phyloP scores from a whole-genome alignment of 225 moss, liverwort and hornwort species.

The Polytrichum commune region DNA sequence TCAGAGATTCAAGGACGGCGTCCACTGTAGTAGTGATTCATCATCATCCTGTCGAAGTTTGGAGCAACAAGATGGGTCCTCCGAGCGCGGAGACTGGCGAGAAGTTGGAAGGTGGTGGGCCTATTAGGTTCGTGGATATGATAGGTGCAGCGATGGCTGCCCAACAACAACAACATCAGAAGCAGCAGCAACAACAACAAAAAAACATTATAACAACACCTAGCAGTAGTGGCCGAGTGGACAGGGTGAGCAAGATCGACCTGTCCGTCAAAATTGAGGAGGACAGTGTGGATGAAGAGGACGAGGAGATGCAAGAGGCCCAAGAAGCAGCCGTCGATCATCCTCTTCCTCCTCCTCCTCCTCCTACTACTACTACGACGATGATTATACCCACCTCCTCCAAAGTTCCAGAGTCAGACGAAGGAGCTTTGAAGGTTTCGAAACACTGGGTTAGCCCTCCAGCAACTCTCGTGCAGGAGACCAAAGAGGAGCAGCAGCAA shows the following conservation, averaged over 20 bases:
- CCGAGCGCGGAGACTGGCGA: slow-evolving; percentile 24
- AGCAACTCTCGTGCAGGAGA: no score
- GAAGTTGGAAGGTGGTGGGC: slow-evolving; percentile 20
- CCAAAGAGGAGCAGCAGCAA: no score
- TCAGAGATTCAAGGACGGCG: no score
- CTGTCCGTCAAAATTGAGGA: slow-evolving; percentile 59
- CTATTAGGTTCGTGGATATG: slow-evolving; percentile 21
- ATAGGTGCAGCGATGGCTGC: slow-evolving; percentile 5
- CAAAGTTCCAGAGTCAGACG: no score
- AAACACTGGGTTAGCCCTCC: no score
- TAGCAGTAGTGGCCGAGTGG: slow-evolving; percentile 39
- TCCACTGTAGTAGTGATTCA: no score
- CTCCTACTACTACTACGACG: no score
- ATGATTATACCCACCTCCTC: no score
- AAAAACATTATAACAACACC: no score
- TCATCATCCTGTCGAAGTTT: no score
- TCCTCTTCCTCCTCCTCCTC: no score
- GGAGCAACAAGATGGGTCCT: slow-evolving; percentile 20
- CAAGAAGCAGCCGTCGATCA: background rate
- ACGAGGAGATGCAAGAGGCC: slow-evolving; percentile 43
- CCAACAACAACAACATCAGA: slow-evolving; percentile 2
- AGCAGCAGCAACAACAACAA: background rate
- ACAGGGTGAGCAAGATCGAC: slow-evolving; percentile 58
- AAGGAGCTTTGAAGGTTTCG: no score
- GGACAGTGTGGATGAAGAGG: slow-evolving; percentile 37